Conservation (phyloP, 2,329 filamentous ascomycete genomes). For the Dichotomopilus funicola region DNA sequence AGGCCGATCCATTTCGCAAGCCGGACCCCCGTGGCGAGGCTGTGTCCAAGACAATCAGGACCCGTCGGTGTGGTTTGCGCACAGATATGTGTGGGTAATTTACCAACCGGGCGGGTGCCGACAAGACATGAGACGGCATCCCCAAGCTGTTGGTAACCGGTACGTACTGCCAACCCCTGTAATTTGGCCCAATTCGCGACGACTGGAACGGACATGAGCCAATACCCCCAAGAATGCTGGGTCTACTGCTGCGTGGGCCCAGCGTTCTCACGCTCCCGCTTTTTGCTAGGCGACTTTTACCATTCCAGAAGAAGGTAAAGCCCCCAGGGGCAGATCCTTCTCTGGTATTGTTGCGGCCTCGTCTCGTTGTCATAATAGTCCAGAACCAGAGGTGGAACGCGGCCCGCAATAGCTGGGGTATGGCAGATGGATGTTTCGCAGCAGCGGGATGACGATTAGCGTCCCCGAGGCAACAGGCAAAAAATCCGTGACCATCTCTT, state of each 20-base stretch:
- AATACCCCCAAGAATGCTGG: not conserved
- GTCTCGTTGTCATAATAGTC: not conserved
- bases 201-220: conserved; percentile 6
- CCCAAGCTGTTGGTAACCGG: conserved; percentile 16
- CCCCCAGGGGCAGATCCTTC: too few species aligned
- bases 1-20: conserved; percentile 6
- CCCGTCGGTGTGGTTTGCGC: conserved; percentile 17
- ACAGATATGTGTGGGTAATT: conserved; percentile 17
- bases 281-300: not conserved
- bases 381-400: not conserved
- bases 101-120: conserved; percentile 21
- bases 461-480: not conserved
- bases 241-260: not conserved
- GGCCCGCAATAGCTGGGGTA: not conserved
- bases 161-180: conserved; percentile 15
- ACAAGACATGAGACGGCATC: conserved; percentile 17
- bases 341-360: not conserved
- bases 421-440: conserved; percentile 19
- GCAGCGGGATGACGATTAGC: conserved; percentile 7
- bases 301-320: too few species aligned
- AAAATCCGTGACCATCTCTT: too few species aligned
- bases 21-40: conserved; percentile 7
- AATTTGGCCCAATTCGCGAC: conserved; percentile 20
- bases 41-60: conserved; percentile 4
- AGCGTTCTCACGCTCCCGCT: not conserved